phyloP scores from a whole-genome alignment of 257 asterid genomes.

The Capsicum pubescens region DNA sequence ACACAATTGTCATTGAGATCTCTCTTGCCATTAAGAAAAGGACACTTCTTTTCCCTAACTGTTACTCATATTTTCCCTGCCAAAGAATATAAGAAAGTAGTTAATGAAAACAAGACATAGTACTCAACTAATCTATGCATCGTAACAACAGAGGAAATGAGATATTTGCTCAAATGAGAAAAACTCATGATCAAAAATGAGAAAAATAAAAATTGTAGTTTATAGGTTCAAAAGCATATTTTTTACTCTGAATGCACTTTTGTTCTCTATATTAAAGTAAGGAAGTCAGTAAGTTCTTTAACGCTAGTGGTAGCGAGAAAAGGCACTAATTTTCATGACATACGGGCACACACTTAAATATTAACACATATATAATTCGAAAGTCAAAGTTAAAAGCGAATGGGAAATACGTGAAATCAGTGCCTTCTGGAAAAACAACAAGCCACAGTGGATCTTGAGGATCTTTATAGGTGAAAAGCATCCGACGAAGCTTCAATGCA shows the following conservation, averaged over 20 bases:
- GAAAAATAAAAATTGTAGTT: too few species aligned
- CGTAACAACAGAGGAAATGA: background rate
- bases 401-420: slow-evolving; percentile 80
- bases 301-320: background rate
- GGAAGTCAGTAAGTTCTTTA: slow-evolving; percentile 6
- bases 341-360: background rate
- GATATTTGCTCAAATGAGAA: background rate
- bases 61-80: too few species aligned
- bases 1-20: too few species aligned
- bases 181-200: background rate
- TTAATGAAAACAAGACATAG: background rate
- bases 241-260: slow-evolving; percentile 76
- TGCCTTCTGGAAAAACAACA: slow-evolving; percentile 94
- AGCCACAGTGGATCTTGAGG: slow-evolving; percentile 84
- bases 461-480: slow-evolving; percentile 62
- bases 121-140: background rate
- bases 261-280: slow-evolving; percentile 65
- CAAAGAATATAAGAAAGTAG: slow-evolving; percentile 26
- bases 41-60: too few species aligned
- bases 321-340: background rate
- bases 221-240: slow-evolving; percentile 81
- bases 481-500: slow-evolving; percentile 53
- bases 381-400: slow-evolving; percentile 31
- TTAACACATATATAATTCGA: background rate
- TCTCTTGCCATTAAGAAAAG: too few species aligned